Base-by-base conservation (phyloP, 2,329 filamentous ascomycete species). In the Colletotrichum liriopes region DNA sequence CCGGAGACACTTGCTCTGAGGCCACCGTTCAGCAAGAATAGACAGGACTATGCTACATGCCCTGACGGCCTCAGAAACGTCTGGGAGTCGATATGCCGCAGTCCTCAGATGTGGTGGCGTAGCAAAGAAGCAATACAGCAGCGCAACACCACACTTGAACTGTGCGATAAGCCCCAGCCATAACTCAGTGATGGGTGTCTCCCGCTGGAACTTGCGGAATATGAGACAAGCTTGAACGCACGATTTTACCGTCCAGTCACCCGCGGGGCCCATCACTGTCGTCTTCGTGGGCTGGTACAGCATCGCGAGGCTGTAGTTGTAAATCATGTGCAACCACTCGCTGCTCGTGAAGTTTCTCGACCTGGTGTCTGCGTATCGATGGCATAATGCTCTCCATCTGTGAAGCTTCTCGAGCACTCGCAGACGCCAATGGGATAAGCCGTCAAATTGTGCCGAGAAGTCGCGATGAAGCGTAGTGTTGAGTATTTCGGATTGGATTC, bases 51-150 rank as follows among this genome's bases (percentile, higher is more conserved):
- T 37, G 35, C 35, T 37, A 37, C 35, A 37, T 9, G 35, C 35
- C 11, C 35, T 37, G 35, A 37, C 35, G 35, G 35, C 35, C 35
- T 37, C 35, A 1, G 5, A 37, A 37, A 11, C 11, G 35, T 37
- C 35, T 37, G 35, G 35, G 35, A 37, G 35, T 37, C 56, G 4
- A 67, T 78, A 82, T 18, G 76, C 79, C 1, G 77, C 75, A 0
- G 78, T 78, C 60, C 80, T 70, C 7, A 74, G 74, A 35, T 77
- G 71, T 0, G 77, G 78, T 4, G 81, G 80, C 9, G 80, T 81
- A 20, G 79, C 79, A 73, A 77, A 82, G 72, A 81, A 81, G 71
- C 80, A 82, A 71, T 82, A 82, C 5, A 83, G 65, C 2, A 83
- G 76, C 0, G 80, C 79, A 1, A 82, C 77, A 11, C 81, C 81